These are phyloP conservation scores for Magnaporthiopsis rhizophila DNA, from an alignment of 2,329 filamentous ascomycete genomes.

Conservation along the genomic window DNA sequence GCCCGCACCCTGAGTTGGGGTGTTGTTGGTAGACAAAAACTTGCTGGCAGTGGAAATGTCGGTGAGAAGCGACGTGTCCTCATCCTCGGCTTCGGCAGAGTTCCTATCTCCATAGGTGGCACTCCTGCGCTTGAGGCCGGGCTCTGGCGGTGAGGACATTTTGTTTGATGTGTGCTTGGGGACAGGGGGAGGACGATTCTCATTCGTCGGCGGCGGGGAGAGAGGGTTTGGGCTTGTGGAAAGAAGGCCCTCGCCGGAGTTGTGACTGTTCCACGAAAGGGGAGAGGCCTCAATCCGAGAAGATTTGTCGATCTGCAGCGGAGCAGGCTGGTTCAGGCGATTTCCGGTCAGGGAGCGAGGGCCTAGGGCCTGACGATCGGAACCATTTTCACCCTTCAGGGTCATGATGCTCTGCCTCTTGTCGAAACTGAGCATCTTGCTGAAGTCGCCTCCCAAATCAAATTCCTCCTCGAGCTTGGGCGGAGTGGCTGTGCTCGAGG, in stretches of 20 bases:
- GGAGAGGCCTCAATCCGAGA: conserved; percentile 38
- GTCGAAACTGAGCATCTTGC: conserved; percentile 49
- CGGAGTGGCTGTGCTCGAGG: conserved; percentile 44
- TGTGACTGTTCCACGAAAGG: conserved; percentile 43
- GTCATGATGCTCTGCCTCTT: conserved; percentile 46
- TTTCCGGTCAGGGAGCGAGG: conserved; percentile 38
- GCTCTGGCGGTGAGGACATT: not conserved
- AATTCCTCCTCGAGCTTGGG: conserved; percentile 38
- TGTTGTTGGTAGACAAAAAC: conserved; percentile 25
- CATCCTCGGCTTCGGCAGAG: conserved; percentile 34
- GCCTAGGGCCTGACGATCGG: conserved; percentile 26
- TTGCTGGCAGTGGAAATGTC: conserved; percentile 41
- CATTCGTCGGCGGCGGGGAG: conserved; percentile 25
- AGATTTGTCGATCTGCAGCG: conserved; percentile 38
- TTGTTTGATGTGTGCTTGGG: conserved; percentile 27
- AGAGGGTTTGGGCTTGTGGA: conserved; percentile 24
- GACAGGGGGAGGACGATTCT: conserved; percentile 29
- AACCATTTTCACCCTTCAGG: conserved; percentile 21
- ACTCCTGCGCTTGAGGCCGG: conserved; percentile 19
- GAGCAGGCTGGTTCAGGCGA: conserved; percentile 36
- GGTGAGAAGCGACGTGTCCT: conserved; percentile 44
- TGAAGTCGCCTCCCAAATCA: conserved; percentile 50
- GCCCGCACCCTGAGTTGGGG: conserved; percentile 10
- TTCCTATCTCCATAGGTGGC: conserved; percentile 21
- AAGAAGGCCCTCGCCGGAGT: conserved; percentile 41